Percentiles rank a stretch among this genome's conserved stretches.
Conservation (phyloP, 75 land plant genomes). For the Cryptomeria japonica region DNA sequence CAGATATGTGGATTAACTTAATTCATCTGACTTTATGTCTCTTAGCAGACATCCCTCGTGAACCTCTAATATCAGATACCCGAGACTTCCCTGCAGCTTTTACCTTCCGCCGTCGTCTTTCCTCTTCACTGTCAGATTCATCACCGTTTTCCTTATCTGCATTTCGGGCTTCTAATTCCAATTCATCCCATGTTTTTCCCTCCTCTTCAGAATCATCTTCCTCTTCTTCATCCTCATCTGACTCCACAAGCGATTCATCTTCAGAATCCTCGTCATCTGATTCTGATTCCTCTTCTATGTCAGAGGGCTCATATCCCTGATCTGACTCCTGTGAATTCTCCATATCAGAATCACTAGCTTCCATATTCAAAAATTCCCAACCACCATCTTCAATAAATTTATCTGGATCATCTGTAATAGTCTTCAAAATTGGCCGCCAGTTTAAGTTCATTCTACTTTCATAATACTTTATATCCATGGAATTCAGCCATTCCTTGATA, state of each 20-base stretch:
- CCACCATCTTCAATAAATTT: conserved; percentile 93
- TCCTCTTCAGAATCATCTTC: conserved; percentile 71
- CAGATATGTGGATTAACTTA: no score
- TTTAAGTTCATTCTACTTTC: conserved; percentile 93
- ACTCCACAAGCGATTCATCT: conserved; percentile 86
- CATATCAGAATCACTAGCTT: conserved; percentile 87
- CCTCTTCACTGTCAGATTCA: conserved; percentile 85
- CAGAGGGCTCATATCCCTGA: conserved; percentile 85
- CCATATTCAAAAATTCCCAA: conserved; percentile 94
- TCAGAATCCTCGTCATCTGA: conserved; percentile 81
- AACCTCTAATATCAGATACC: conserved; percentile 33
- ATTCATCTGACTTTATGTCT: conserved; percentile 38
- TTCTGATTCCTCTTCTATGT: conserved; percentile 62
- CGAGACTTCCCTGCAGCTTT: conserved; percentile 72
- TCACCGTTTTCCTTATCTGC: conserved; percentile 76
- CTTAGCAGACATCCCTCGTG: conserved; percentile 31
- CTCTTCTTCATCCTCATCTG: conserved; percentile 80
- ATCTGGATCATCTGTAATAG: conserved; percentile 92
- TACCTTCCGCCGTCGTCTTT: conserved; percentile 51
- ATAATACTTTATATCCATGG: conserved; percentile 87
- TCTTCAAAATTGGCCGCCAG: conserved; percentile 93
- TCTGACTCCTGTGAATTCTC: conserved; percentile 90
- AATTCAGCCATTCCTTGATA: conserved; percentile 95
- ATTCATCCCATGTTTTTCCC: conserved; percentile 80
- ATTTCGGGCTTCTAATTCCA: conserved; percentile 79